These are phyloP conservation scores for Venturia pyrina DNA, from an alignment of 2,329 filamentous ascomycete genomes.

Conservation along the genomic window DNA sequence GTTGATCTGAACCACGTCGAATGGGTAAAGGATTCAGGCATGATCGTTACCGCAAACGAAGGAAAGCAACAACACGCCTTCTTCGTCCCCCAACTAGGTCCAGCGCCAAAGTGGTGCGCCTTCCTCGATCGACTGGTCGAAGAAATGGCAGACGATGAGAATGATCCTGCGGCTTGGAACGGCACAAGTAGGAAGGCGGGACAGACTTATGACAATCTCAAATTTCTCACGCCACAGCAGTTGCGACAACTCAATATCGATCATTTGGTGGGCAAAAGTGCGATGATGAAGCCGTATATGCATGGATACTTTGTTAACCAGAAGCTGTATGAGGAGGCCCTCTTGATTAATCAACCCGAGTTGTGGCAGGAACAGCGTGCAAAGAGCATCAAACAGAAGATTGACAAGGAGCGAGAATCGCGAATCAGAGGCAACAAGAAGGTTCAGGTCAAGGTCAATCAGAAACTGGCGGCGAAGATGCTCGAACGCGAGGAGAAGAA, in stretches of 20 bases:
- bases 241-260: conserved; percentile 76
- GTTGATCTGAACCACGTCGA: conserved; percentile 93
- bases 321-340: conserved; percentile 88
- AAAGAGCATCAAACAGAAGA: conserved; percentile 87
- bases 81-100: conserved; percentile 86
- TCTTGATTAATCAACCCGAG: conserved; percentile 86
- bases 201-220: conserved; percentile 97
- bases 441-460: conserved; percentile 81
- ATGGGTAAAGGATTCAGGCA: conserved; percentile 85
- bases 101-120: conserved; percentile 88
- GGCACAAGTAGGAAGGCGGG: conserved; percentile 45
- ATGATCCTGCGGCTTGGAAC: conserved; percentile 48
- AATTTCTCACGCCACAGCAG: conserved; percentile 86
- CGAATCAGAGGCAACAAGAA: conserved; percentile 92
- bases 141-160: conserved; percentile 83
- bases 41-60: conserved; percentile 95
- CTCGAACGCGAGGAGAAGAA: conserved; percentile 61
- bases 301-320: conserved; percentile 97
- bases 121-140: conserved; percentile 97
- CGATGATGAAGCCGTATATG: conserved; percentile 90
- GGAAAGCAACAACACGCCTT: conserved; percentile 91
- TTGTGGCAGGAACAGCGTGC: conserved; percentile 85
- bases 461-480: conserved; percentile 54
- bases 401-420: conserved; percentile 92
- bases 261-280: conserved; percentile 84